phyloP scores from a whole-genome alignment of 352 stramenopile species.

The Pilasporangium apinafurcum region DNA sequence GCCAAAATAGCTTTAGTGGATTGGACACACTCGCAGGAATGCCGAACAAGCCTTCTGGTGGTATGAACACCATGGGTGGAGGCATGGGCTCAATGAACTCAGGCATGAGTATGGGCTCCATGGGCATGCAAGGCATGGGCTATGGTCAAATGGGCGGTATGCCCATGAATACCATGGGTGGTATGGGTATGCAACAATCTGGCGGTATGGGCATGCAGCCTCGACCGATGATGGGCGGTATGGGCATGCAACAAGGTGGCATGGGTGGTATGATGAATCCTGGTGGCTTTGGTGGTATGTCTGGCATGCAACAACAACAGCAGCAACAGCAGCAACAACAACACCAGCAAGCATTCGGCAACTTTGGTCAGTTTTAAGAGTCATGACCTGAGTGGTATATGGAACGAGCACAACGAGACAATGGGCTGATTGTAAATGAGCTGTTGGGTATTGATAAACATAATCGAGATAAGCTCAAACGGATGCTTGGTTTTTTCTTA shows the following conservation, averaged over 20 bases:
- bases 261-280: slow-evolving; percentile 69
- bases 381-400: no score
- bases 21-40: slow-evolving; percentile 76
- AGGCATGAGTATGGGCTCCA: slow-evolving; percentile 19
- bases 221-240: slow-evolving; percentile 27
- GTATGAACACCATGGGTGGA: slow-evolving; percentile 46
- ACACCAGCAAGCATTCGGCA: slow-evolving; percentile 53
- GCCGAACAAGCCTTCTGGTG: slow-evolving; percentile 48
- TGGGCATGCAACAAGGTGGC: slow-evolving; percentile 27
- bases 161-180: slow-evolving; percentile 22
- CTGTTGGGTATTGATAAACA: no score
- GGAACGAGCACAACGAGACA: no score
- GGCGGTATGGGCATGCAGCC: slow-evolving; percentile 18
- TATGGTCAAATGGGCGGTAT: slow-evolving; percentile 24
- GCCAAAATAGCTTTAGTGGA: slow-evolving; percentile 74
- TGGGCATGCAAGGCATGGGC: slow-evolving; percentile 10
- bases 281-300: slow-evolving; percentile 29
- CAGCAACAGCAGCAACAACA: slow-evolving; percentile 33
- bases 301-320: slow-evolving; percentile 38
- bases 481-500: no score
- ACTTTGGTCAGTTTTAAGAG: slow-evolving; percentile 54
- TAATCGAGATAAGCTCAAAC: no score
- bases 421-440: no score
- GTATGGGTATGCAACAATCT: no score
- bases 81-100: slow-evolving; percentile 43